Evolutionary conservation across 2,329 filamentous ascomycete species (phyloP).

Genomic region (Lachnellula cervina): DNA sequence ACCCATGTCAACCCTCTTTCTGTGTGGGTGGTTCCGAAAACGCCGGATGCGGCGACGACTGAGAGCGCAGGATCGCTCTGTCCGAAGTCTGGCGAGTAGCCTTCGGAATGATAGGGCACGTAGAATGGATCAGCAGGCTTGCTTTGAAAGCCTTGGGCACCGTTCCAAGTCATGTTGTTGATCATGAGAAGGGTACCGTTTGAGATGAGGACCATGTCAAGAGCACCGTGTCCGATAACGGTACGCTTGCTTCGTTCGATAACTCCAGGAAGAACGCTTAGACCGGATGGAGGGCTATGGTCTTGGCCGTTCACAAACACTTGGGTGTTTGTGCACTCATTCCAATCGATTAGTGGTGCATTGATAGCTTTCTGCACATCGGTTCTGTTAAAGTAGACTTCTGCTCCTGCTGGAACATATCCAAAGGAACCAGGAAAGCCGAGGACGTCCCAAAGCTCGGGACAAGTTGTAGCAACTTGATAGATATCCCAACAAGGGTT

Average conservation of each 20-base stretch:
- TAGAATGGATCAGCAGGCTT: conserved; percentile 35
- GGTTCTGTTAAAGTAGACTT: conserved; percentile 57
- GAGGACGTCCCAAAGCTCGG: conserved; percentile 63
- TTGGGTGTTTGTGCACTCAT: conserved; percentile 44
- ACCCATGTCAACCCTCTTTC: conserved; percentile 74
- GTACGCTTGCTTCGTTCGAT: conserved; percentile 71
- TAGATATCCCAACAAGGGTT: conserved; percentile 83
- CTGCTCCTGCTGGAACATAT: conserved; percentile 59
- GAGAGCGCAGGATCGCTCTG: conserved; percentile 60
- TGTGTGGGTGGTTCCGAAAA: conserved; percentile 64
- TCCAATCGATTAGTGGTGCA: conserved; percentile 64
- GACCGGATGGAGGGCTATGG: conserved; percentile 47
- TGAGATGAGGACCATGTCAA: conserved; percentile 47
- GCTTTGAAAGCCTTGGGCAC: conserved; percentile 51
- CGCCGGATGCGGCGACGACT: conserved; percentile 61
- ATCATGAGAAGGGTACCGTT: conserved; percentile 57
- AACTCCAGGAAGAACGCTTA: conserved; percentile 60
- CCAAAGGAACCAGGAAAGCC: conserved; percentile 60
- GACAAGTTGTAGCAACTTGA: conserved; percentile 67
- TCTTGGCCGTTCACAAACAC: conserved; percentile 48
- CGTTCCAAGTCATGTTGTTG: conserved; percentile 66
- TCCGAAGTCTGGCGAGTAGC: neutral
- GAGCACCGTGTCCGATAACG: conserved; percentile 66
- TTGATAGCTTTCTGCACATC: conserved; percentile 61
- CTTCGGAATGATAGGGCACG: conserved; percentile 43